These are phyloP conservation scores for Tylopilus sp. DNA, from an alignment of 768 basidiomycete genomes.

Conservation along the genomic window DNA sequence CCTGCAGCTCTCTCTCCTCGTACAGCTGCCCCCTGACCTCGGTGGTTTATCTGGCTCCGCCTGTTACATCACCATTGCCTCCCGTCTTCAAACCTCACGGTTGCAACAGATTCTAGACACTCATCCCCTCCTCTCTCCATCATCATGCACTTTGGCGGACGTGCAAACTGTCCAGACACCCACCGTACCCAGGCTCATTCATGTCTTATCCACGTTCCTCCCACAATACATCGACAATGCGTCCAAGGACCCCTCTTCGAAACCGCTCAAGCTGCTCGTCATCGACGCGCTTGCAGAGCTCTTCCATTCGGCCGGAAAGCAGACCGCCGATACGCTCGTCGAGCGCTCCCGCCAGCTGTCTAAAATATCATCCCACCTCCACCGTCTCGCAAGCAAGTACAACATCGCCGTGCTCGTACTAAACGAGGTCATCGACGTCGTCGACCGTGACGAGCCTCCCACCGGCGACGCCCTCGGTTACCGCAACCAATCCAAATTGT, in stretches of 20 bases:
- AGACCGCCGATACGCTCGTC: conserved; percentile 57
- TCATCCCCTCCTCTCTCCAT: conserved; percentile 44
- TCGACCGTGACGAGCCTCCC: conserved; percentile 35
- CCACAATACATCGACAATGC: conserved; percentile 46
- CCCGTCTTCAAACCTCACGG: conserved; percentile 63
- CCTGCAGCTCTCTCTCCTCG: conserved; percentile 74
- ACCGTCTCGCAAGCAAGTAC: conserved; percentile 61
- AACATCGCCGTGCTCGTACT: conserved; percentile 75
- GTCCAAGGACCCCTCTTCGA: conserved; percentile 30
- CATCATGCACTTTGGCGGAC: conserved; percentile 46
- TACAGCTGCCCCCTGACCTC: conserved; percentile 59
- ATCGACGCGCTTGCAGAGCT: conserved; percentile 89
- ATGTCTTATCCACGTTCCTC: conserved; percentile 52
- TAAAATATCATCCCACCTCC: conserved; percentile 65
- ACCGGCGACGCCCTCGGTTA: conserved; percentile 47
- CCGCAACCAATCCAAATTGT: conserved; percentile 71
- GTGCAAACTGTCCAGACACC: conserved; percentile 61
- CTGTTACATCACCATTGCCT: conserved; percentile 76
- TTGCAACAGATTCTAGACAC: conserved; percentile 60
- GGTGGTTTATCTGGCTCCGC: conserved; percentile 65
- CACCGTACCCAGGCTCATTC: conserved; percentile 50
- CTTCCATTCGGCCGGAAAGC: conserved; percentile 63
- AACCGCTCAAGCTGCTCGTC: conserved; percentile 74
- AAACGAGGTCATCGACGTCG: conserved; percentile 87
- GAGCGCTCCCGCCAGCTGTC: conserved; percentile 71